Base-by-base conservation (phyloP, 2,329 filamentous ascomycete species). In the Cladosporium velox region DNA sequence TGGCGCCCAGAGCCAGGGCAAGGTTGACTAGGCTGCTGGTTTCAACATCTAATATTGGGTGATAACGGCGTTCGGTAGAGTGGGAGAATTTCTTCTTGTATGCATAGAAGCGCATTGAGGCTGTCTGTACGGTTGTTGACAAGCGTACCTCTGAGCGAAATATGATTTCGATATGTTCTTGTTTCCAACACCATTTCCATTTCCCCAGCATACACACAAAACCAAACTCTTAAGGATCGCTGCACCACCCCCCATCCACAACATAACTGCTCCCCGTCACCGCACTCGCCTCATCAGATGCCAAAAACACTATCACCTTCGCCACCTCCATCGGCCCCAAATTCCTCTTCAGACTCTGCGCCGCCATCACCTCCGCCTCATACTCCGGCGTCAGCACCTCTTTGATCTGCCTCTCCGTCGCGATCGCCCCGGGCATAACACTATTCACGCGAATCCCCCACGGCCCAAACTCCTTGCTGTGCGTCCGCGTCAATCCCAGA, bases 241-340 rank as follows among this genome's bases (percentile, higher is more conserved):
- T 57, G 21, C 74, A 69, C 73, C 72, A 75, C 11, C 73, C 73
- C 3, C 73, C 73, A 70, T 76, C 73, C 59, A 74, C 72, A 32
- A 74, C 72, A 71, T 75, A 75, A 60, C 65, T 70, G 26, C 70
- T 72, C n/a, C 73, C 73, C 21, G 73, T 75, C 26, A 76, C 70
- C 15, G 69, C 74, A 63, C 72, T 73, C 49, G 70, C 70, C 65
- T 76, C 74, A 41, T 73, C 73, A 67, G 72, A 74, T 21, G 70
- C 72, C 67, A 76, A 67, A 57, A 75, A 75, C 65, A 75, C 62
- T 34, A 75, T 70, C 26, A 72, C 68, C 58, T 69, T 71, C 54
- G 72, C 73, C 52, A 74, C 74, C 66, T 76, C 74, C 51, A 71
- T 68, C 35, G 74, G 73, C 65, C 64, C 63, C 66, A 76, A 57